Conservation (phyloP, 2,329 filamentous ascomycete species). For the Ascosphaera aggregata region DNA sequence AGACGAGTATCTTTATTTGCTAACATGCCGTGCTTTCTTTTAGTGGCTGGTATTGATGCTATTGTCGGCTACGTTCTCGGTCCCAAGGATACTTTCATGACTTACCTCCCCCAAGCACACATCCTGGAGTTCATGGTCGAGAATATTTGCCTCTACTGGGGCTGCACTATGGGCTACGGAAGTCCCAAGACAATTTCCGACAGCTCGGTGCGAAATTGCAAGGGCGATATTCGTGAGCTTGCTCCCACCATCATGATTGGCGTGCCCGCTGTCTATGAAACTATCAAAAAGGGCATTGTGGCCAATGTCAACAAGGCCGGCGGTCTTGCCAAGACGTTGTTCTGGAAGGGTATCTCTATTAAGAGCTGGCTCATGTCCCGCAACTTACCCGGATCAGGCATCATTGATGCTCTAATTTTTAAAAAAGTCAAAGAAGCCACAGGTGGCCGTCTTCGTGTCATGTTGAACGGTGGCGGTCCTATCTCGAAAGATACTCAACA, state of each 20-base stretch:
- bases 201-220: constrained; percentile 63
- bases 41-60: constrained; percentile 56
- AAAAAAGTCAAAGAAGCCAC: constrained; percentile 78
- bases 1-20: no score
- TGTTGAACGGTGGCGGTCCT: constrained; percentile 84
- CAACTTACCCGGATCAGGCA: constrained; percentile 29
- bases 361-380: constrained; percentile 35
- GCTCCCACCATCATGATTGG: constrained; percentile 75
- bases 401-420: constrained; percentile 72
- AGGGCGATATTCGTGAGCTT: constrained; percentile 84
- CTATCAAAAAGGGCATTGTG: constrained; percentile 83
- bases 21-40: no score
- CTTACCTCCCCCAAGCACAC: constrained; percentile 84
- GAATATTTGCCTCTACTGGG: constrained; percentile 71
- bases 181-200: constrained; percentile 78
- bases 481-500: constrained; percentile 69
- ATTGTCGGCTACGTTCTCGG: constrained; percentile 59
- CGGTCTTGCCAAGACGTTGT: constrained; percentile 49
- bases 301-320: constrained; percentile 51
- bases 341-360: constrained; percentile 42
- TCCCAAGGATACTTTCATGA: constrained; percentile 55
- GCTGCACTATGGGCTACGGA: constrained; percentile 72
- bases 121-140: constrained; percentile 95
- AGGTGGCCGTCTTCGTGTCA: constrained; percentile 67
- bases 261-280: constrained; percentile 94